A percentile compares a stretch with the other conserved stretches of the same genome.
Conservation (phyloP, 331 rosid genomes). For the Quercus phellos region DNA sequence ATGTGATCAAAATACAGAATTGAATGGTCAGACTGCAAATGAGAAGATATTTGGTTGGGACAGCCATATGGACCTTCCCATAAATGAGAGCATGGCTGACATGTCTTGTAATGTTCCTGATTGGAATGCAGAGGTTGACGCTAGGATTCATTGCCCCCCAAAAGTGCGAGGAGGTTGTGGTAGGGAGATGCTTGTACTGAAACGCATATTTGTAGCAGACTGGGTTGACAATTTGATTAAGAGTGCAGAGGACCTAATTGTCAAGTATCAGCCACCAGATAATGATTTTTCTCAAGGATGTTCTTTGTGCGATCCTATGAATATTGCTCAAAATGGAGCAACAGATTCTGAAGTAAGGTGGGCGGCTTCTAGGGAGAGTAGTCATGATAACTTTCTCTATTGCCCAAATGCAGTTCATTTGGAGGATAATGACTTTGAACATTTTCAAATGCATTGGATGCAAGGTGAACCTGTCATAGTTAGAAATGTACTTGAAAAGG, state of each 20-base stretch:
- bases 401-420: conserved; percentile 46
- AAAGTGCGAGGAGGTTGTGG: conserved; percentile 60
- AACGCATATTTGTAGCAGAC: conserved; percentile 44
- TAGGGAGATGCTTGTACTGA: conserved; percentile 31
- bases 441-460: conserved; percentile 59
- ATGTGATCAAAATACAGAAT: neutral
- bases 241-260: conserved; percentile 35
- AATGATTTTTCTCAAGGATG: conserved; percentile 38
- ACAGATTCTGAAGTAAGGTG: conserved; percentile 12
- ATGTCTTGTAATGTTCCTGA: conserved; percentile 14
- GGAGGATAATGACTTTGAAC: conserved; percentile 38
- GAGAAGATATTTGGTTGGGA: neutral
- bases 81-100: conserved; percentile 20
- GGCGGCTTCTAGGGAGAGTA: conserved; percentile 45
- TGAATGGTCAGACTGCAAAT: conserved; percentile 14
- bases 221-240: conserved; percentile 44
- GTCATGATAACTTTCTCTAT: conserved; percentile 48
- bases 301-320: conserved; percentile 24
- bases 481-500: conserved; percentile 44
- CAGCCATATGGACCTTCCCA: neutral
- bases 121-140: conserved; percentile 48
- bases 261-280: conserved; percentile 38
- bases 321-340: conserved; percentile 19
- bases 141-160: conserved; percentile 52
- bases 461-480: conserved; percentile 61